These are phyloP conservation scores for Metarhizium humberi DNA, from an alignment of 2,329 filamentous ascomycete genomes.

Conservation along the genomic window DNA sequence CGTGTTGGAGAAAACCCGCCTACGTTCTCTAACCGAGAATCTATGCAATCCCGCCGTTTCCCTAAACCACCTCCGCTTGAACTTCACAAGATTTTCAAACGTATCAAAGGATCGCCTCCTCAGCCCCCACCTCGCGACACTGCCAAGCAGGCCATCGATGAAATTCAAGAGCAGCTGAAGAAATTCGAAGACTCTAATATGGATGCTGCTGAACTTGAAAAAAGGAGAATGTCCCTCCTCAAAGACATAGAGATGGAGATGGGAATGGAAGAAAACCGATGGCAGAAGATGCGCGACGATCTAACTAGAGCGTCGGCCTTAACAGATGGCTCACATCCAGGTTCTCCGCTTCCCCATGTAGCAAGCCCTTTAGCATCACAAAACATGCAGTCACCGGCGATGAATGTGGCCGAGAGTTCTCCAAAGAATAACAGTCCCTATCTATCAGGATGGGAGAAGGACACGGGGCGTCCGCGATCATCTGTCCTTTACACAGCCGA, in stretches of 20 bases:
- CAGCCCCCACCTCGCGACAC: constrained; percentile 46
- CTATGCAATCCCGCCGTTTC: constrained; percentile 37
- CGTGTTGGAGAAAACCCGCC: constrained; percentile 50
- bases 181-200: constrained; percentile 34
- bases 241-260: constrained; percentile 54
- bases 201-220: constrained; percentile 25
- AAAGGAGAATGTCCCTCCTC: constrained; percentile 38
- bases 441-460: background rate
- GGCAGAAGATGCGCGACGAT: constrained; percentile 47
- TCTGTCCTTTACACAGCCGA: constrained; percentile 1
- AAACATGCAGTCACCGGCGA: background rate
- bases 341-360: background rate
- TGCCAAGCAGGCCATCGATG: constrained; percentile 36
- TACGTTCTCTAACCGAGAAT: constrained; percentile 46
- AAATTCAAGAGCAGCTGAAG: constrained; percentile 43
- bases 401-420: background rate
- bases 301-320: constrained; percentile 42
- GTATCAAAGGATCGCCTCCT: constrained; percentile 34
- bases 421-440: background rate
- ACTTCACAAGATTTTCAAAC: constrained; percentile 32
- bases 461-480: background rate
- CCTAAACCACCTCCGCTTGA: constrained; percentile 47
- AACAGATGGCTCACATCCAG: constrained; percentile 26
- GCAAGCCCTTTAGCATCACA: background rate
- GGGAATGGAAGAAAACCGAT: constrained; percentile 48